Evolutionary conservation across 176 grass and related monocot genomes (phyloP), one percentile per base, ranked within the genome.

Genomic region (Oryza brachyantha): DNA sequence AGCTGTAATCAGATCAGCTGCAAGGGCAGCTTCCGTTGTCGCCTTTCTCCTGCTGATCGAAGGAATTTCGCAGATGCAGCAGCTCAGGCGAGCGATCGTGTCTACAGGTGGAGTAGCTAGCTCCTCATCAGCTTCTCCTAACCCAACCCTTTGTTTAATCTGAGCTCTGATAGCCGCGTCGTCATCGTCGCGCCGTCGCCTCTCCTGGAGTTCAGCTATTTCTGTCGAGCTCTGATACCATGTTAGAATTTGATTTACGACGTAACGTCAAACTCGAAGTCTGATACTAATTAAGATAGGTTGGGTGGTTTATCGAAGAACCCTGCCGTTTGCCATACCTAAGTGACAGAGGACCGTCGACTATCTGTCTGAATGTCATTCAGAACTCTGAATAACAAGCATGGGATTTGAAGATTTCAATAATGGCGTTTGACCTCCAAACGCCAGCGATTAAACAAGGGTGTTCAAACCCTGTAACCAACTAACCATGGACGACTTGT

Each of bases 341-440:
- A 2, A 14, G 13, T 46, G 43, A 46, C 13, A 48, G 45, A 7
- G 4, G 50, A 55, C 17, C 19, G 52, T 55, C 52, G 21, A 55
- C 19, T 22, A 22, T 55, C 52, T n/a, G 52, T 55, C 21, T 22
- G 21, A 57, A 57, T 57, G 52, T 24, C 52, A 24, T 3, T 24
- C n/a, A n/a, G n/a, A n/a, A n/a, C n/a, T n/a, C 6, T 1, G 48
- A n/a, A 19, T 55, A 55, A 46, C 5, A 22, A 76, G 31, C 2
- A 26, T 70, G 75, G 27, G 5, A 28, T 3, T n/a, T 3, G 3
- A 55, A 37, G 29, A 39, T 39, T 70, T 52, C n/a, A n/a, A 13
- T 81, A 24, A 70, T 38, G 36, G 36, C 37, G 70, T 70, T 81
- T 81, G 87, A 89, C 82, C 72, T 55, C 29, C 31, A 76, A 29